These are phyloP conservation scores for Metschnikowia vanudenii DNA, from an alignment of 805 yeast genomes.

Conservation along the genomic window DNA sequence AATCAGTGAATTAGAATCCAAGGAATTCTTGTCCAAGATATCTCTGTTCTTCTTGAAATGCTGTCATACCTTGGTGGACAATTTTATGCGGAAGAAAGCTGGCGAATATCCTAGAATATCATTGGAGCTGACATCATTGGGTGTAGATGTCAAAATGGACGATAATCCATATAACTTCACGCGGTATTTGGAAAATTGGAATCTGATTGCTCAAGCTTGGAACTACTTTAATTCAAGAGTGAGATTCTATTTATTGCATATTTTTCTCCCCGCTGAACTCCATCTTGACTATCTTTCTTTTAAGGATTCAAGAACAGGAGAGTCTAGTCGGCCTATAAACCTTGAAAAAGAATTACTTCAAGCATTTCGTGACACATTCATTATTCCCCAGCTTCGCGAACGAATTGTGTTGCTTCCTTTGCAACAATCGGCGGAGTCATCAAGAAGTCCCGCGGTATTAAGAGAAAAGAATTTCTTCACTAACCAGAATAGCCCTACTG, in stretches of 20 bases:
- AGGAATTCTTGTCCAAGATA: conserved; percentile 8
- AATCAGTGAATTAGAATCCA: conserved; percentile 1
- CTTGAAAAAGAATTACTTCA: conserved; percentile 11
- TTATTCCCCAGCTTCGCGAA: background rate
- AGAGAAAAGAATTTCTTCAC: conserved; percentile 7
- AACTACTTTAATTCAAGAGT: conserved; percentile 13
- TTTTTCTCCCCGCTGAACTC: conserved; percentile 12
- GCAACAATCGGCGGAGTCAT: background rate
- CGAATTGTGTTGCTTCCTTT: background rate
- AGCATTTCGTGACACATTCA: conserved; percentile 1
- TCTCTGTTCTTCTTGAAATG: conserved; percentile 11
- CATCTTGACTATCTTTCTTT: conserved; percentile 8
- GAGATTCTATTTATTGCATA: conserved; percentile 11
- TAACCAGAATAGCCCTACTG: background rate
- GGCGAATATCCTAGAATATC: background rate
- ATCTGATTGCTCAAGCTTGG: conserved; percentile 10
- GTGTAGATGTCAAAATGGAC: background rate
- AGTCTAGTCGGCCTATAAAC: background rate
- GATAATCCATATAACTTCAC: background rate
- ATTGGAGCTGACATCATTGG: background rate
- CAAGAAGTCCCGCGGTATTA: background rate
- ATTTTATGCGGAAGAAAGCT: background rate
- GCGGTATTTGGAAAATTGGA: conserved; percentile 10
- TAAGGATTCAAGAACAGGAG: background rate
- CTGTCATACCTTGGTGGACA: conserved; percentile 6